These are phyloP conservation scores for Borovskyia barvae DNA, from an alignment of 208 protist genomes.

Conservation along the genomic window DNA sequence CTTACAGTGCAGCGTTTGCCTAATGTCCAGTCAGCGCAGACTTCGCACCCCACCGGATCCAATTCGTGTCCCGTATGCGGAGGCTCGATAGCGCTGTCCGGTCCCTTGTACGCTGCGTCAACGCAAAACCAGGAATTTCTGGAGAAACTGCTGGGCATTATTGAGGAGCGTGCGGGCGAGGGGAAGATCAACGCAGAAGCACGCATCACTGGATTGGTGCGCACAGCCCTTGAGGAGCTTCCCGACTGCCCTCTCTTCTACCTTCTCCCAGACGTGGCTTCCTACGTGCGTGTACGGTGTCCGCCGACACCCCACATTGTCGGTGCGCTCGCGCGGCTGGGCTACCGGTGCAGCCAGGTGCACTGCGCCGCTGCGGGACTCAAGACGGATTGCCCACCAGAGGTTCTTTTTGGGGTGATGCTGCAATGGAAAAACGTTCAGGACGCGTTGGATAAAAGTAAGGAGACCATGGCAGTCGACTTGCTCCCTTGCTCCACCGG, in stretches of 20 bases:
- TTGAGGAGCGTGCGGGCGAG: conserved; percentile 66
- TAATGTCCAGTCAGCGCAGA: not conserved
- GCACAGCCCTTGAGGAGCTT: conserved; percentile 84
- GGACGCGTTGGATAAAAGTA: conserved; percentile 30
- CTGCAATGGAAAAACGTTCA: conserved; percentile 65
- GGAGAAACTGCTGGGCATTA: conserved; percentile 49
- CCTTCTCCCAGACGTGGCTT: conserved; percentile 64
- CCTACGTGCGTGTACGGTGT: conserved; percentile 73
- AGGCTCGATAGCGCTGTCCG: conserved; percentile 68
- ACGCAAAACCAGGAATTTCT: conserved; percentile 90
- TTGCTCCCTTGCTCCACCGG: not conserved
- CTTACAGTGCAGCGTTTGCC: conserved; percentile 32
- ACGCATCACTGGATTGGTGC: conserved; percentile 85
- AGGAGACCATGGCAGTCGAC: not conserved
- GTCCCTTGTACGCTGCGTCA: conserved; percentile 92
- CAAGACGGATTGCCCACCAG: conserved; percentile 92
- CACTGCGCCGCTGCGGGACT: conserved; percentile 86
- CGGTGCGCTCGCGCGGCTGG: conserved; percentile 69
- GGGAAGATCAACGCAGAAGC: conserved; percentile 51
- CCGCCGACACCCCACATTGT: conserved; percentile 75
- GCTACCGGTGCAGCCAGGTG: conserved; percentile 90
- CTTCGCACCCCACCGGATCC: not conserved
- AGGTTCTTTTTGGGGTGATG: conserved; percentile 85
- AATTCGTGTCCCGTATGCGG: conserved; percentile 82
- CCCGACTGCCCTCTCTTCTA: conserved; percentile 87